Evolutionary conservation across 345 rosid genomes (phyloP).

Genomic region (Rhizophora apiculata): DNA sequence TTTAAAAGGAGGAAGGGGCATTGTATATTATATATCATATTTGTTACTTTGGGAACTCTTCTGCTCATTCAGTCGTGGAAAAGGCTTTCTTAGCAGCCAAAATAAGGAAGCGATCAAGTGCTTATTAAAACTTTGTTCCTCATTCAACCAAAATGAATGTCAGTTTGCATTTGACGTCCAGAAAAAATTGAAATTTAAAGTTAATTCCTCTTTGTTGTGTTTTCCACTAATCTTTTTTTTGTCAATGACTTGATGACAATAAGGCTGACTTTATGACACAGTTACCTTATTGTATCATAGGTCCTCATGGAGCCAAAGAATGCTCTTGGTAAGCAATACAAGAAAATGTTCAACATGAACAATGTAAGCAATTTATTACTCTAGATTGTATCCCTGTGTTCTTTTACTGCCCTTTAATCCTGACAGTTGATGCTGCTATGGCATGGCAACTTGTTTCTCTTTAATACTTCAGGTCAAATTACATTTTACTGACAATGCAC

Average conservation of each 20-base stretch:
- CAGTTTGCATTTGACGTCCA: not conserved
- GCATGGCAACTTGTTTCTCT: conserved; percentile 1
- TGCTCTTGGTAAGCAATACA: conserved; percentile 92
- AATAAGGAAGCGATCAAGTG: not conserved
- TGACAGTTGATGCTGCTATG: not conserved
- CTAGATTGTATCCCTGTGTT: not conserved
- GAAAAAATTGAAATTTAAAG: conserved; percentile 1
- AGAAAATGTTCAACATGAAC: conserved; percentile 87
- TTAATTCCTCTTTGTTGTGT: not conserved
- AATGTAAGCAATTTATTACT: conserved; percentile 40
- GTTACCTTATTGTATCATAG: conserved; percentile 32
- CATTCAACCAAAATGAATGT: not conserved
- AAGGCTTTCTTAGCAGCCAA: not conserved
- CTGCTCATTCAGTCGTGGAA: not conserved
- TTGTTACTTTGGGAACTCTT: not conserved
- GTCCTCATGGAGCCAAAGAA: conserved; percentile 84
- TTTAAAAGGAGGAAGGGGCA: not conserved
- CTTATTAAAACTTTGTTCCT: not conserved
- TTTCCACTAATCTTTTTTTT: not conserved
- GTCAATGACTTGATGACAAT: not conserved
- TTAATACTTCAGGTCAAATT: conserved; percentile 68
- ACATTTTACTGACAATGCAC: conserved; percentile 69
- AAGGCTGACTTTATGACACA: not conserved
- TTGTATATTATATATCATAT: not conserved
- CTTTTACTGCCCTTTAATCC: not conserved